Evolutionary conservation across 2,329 filamentous ascomycete species (phyloP), one percentile per base, ranked within the genome.

Genomic region (Xylariales sp.): DNA sequence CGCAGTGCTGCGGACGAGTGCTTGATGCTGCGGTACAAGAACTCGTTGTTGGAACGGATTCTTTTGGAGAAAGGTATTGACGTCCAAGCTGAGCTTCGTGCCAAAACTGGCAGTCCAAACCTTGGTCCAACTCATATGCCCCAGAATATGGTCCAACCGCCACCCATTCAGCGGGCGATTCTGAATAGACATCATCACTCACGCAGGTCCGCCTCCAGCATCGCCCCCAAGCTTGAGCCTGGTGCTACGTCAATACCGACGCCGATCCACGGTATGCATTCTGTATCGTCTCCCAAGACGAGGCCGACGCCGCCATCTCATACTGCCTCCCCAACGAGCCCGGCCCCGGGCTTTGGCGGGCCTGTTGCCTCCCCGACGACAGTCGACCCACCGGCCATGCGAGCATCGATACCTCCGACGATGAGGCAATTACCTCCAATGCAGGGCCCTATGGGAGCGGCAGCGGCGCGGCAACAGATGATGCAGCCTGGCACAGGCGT

Each of bases 21-120:
- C 62, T 69, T 97, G 58, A 97, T 98, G 93, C 75, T 98, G 55
- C 85, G 93, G 45, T 98, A 97, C 66, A 97, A 97, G 72, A 98
- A 97, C 64, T 97, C 93, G 29, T 73, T 97, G 36, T 77, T 98
- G 25, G 93, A 98, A 69, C 82, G 93, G 45, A 95, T 98, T 58
- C 76, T 98, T 40, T 76, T 98, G 27, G 93, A 98, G 69, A 97
- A 97, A 76, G 90, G 89, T 55, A 95, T 97, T 65, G 91, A 98
- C 73, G 93, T 98, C 36, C 89, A 97, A 69, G 87, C 90, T 49
- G 93, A 97, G 68, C 77, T 98, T 55, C 86, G 87, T 49, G 84
- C 90, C 60, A 97, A 96, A 72, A 90, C 87, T 35, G 88, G 86
- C 54, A 94, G 86, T 66, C 88, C 90, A 39, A 86, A 83, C 56